A percentile compares a stretch with the other conserved stretches of the same genome.
phyloP scores from a whole-genome alignment of 2,329 filamentous ascomycete genomes.

The Didymella segeticola region DNA sequence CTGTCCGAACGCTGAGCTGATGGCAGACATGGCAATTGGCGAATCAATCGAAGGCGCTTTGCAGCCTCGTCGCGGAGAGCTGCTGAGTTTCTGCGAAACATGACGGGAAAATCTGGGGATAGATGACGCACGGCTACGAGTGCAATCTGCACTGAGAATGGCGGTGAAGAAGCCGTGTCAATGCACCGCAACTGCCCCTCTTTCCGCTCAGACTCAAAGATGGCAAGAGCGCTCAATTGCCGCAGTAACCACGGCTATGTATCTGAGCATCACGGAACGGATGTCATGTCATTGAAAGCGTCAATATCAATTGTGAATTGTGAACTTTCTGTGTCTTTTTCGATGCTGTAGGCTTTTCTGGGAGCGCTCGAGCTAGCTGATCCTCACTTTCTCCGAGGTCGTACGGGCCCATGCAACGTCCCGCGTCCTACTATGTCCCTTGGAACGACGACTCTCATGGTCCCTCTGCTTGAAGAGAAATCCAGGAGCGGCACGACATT shows the following conservation, averaged over 20 bases:
- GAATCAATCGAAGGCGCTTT: slow-evolving; percentile 9
- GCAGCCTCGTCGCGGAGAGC: slow-evolving; percentile 15
- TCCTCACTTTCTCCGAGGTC: slow-evolving; percentile 3
- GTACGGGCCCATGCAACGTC: slow-evolving; percentile 9
- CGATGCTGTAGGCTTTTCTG: slow-evolving; percentile 40
- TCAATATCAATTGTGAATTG: slow-evolving; percentile 1
- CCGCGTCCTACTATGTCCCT: slow-evolving; percentile 3
- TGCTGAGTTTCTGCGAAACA: slow-evolving; percentile 21
- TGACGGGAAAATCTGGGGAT: slow-evolving; percentile 32
- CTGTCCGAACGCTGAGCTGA: slow-evolving; percentile 10
- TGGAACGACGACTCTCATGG: slow-evolving; percentile 3
- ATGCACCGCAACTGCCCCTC: slow-evolving; percentile 27
- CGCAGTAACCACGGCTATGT: slow-evolving; percentile 10
- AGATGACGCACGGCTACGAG: slow-evolving; percentile 35
- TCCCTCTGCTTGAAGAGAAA: slow-evolving; percentile 5
- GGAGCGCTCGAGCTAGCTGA: slow-evolving; percentile 18
- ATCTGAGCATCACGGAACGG: neutral
- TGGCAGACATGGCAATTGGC: slow-evolving; percentile 3
- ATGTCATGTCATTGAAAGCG: neutral
- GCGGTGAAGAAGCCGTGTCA: slow-evolving; percentile 30
- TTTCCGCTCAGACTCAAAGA: slow-evolving; percentile 18
- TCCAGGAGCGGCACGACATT: neutral
- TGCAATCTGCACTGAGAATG: slow-evolving; percentile 33
- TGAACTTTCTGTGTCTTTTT: slow-evolving; percentile 24
- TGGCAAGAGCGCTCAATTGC: slow-evolving; percentile 11